These are phyloP conservation scores for Xylariaceae sp. DNA, from an alignment of 2,329 filamentous ascomycete genomes.

Conservation along the genomic window DNA sequence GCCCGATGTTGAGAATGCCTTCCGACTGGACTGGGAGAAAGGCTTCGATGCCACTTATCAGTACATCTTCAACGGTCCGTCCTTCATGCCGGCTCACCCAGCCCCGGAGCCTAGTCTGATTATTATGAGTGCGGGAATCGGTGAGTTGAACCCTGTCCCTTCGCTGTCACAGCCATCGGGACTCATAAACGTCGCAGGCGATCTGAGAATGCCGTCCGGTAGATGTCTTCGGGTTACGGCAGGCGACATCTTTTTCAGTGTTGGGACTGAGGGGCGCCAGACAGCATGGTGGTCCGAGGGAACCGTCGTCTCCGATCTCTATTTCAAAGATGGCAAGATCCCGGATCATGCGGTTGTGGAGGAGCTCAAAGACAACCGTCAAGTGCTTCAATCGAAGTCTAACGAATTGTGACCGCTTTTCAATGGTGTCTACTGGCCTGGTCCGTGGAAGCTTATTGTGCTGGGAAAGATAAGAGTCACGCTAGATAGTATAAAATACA, in stretches of 20 bases:
- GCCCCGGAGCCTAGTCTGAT: slow-evolving; percentile 1
- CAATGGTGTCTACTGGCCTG: too few species aligned
- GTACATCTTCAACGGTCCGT: slow-evolving; percentile 4
- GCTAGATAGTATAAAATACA: too few species aligned
- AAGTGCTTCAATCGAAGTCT: too few species aligned
- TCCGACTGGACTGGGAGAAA: slow-evolving; percentile 4
- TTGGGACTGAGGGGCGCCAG: slow-evolving; percentile 3
- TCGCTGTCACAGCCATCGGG: too few species aligned
- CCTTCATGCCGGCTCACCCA: slow-evolving; percentile 4
- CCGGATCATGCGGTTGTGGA: slow-evolving; percentile 1
- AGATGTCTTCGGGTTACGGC: too few species aligned
- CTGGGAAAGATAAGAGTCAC: too few species aligned
- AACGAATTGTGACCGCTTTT: neutral
- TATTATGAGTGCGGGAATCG: slow-evolving; percentile 5
- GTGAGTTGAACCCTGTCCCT: neutral
- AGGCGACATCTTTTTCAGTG: slow-evolving; percentile 7
- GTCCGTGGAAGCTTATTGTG: too few species aligned
- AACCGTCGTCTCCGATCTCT: slow-evolving; percentile 3
- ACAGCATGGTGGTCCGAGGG: slow-evolving; percentile 7
- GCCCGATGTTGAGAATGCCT: slow-evolving; percentile 7
- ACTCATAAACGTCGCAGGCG: neutral
- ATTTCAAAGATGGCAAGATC: slow-evolving; percentile 3
- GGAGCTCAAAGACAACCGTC: neutral
- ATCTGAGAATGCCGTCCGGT: slow-evolving; percentile 3
- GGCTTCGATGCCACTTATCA: slow-evolving; percentile 7